Base-by-base conservation (phyloP, 2,329 filamentous ascomycete genomes). In the Pyrenophora teres region DNA sequence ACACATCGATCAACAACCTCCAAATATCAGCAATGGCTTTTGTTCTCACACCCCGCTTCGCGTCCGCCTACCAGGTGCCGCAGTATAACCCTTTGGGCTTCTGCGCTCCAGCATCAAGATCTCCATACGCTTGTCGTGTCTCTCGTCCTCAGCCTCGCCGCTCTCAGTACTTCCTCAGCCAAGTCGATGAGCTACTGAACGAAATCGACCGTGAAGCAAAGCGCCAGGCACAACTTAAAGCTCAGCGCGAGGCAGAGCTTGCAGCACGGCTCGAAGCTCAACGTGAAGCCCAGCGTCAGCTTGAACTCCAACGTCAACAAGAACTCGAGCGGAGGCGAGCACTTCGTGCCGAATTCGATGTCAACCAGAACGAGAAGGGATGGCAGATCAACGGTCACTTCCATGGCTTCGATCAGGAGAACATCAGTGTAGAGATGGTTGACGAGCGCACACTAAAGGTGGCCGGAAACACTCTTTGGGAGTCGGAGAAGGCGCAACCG, bases 371-470 rank as follows among this genome's bases (percentile, higher is more conserved):
- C 36, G 55, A 68, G 23, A 63, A 69, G 41, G 68, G 66, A 35
- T 73, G 69, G 53, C 59, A 69, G 45, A 56, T 73, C 13, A 55
- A 70, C 25, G 70, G 65, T 31, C 67, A 72, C 18, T 50, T 72
- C 8, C 64, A 63, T 2, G 69, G 68, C 3, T 72, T 73, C 50
- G 56, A 63, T 16, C 68, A 71, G 52, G 60, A 72, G n/a, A 67
- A 73, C 48, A 65, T 73, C 46, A 64, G 46, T 38, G 70, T 73
- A 42, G 69, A 72, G 40, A 57, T 71, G 13, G 67, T 63, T 2
- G 70, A 71, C 18, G 70, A 69, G 33, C 58, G 69, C 45, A 73
- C 68, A 3, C 44, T 73, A 46, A 72, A 62, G 46, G 60, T 72
- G 13, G 44, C 60, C 6, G 70, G 69, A 18, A 70, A 70, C 55